phyloP scores from a whole-genome alignment of 306 rosid species.

The Prunus mira region DNA sequence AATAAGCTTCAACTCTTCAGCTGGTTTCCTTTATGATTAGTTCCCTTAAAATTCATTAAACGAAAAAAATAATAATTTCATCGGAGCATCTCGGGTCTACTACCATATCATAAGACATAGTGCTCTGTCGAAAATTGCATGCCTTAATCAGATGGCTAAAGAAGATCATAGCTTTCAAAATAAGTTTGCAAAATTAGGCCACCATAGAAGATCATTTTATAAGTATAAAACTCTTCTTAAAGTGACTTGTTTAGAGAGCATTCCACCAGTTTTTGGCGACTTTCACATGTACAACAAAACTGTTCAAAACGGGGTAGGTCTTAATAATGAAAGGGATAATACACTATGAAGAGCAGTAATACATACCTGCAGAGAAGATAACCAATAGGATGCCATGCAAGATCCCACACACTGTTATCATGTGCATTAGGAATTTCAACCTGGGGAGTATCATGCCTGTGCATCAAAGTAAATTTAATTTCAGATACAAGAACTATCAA shows the following conservation, averaged over 20 bases:
- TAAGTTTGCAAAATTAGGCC: not conserved
- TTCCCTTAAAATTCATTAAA: not conserved
- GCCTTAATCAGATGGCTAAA: not conserved
- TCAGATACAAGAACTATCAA: constrained; percentile 17
- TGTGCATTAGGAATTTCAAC: constrained; percentile 85
- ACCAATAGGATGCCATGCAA: constrained; percentile 99
- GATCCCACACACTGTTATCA: constrained; percentile 96
- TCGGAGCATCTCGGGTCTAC: not conserved
- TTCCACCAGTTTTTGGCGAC: not conserved
- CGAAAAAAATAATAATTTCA: no score
- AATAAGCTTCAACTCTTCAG: not conserved
- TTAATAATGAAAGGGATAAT: not conserved
- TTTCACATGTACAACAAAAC: not conserved
- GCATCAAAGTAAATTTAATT: constrained; percentile 23
- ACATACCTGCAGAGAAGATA: constrained; percentile 95
- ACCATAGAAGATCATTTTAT: not conserved
- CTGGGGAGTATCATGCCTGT: constrained; percentile 96
- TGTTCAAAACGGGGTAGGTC: not conserved
- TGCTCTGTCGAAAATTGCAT: not conserved
- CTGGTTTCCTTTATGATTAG: not conserved
- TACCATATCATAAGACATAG: not conserved
- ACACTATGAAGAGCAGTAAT: not conserved
- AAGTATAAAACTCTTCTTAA: not conserved
- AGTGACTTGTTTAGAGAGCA: not conserved
- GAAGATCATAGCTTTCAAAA: not conserved